Evolutionary conservation across 352 stramenopile genomes (phyloP), one percentile per base, ranked within the genome.

Genomic region (Nothophytophthora sp.): DNA sequence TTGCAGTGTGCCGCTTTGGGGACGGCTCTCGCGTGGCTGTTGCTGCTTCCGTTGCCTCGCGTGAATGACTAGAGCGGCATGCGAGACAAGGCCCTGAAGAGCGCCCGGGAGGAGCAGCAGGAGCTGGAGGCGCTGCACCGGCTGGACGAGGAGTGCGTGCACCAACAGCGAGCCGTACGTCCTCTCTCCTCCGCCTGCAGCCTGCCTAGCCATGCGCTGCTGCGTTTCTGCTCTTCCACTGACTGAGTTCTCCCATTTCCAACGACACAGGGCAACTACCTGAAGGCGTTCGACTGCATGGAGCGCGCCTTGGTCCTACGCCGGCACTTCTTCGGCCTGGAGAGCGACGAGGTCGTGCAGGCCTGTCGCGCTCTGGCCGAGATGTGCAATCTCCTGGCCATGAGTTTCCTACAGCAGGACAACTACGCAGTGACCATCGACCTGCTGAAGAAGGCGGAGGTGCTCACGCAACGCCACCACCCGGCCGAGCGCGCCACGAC

Each of bases 321-420:
- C 9, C 86, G 94, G 32, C 89, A 97, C 56, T 96, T 98, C 48
- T 97, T 97, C 52, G 92, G 92, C n/a, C 60, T 78, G 22, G 86
- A 96, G 9, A 96, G 83, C 38, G 67, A 83, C 1, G 87, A 97
- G 44, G 90, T 98, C 22, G 27, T 56, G 37, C 59, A 87, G 29
- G 88, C 89, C 11, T 97, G 92, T 65, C 89, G 83, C 54, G 90
- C 87, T 6, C 72, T 98, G 7, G 86, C 86, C 6, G 90, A 97
- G 59, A 96, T 98, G 83, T 98, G 90, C 73, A 98, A 98, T 58
- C 55, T 97, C 24, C 66, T 98, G 18, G 84, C 90, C 18, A 97
- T 98, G 92, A 97, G 85, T 22, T 98, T 97, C 45, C 65, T 98
- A 3, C 92, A 97, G 68, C 86, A 97, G 69, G 91, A 95, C 60